Base-by-base conservation (phyloP, 2,329 filamentous ascomycete genomes). In the Arthrinium phaeospermum region DNA sequence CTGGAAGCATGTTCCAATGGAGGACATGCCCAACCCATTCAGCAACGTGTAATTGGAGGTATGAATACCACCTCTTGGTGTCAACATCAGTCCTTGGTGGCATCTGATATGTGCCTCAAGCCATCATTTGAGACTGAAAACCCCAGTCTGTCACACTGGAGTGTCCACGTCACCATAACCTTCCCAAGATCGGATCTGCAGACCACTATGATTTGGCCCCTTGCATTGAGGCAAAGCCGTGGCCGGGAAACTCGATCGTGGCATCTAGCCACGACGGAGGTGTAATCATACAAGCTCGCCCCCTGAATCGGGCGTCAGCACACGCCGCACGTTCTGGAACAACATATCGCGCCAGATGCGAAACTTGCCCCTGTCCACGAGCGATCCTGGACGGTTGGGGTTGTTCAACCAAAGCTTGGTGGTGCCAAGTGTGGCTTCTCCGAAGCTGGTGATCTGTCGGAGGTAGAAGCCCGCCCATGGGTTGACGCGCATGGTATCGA, bases 401-500 rank as follows among this genome's bases (percentile, higher is more conserved):
- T 70, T 41, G 34, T 57, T 57, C 14, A 71, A 24, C 67, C 70
- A 73, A 1, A 71, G 7, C 41, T 71, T 70, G 13, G 67, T 67
- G 22, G 70, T 69, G 0, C 30, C 34, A 7, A 73, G 27, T 3
- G 70, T 71, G 27, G 72, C 70, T 8, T 69, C 67, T 22, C 68
- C 70, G 16, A 67, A 67, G 24, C 47, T 41, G 24, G 70, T 70
- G 45, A 71, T 73, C 45, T 73, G 72, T 14, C 68, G 41, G 4
- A 73, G 67, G 27, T 73, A 73, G 46, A 73, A 73, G 44, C 51
- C 69, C 8, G 72, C 70, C 44, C 70, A 71, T 7, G 67, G 70
- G 6, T 73, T 69, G 46, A 37, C 67, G 5, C 67, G 24, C 37
- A 57, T 16, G 13, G 51, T 57, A 13, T 67, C 70, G 30, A 45